A percentile compares a stretch with the other conserved stretches of the same genome.
Conservation (phyloP, 1,139 yeast genomes). For the Torulaspora pretoriensis region DNA sequence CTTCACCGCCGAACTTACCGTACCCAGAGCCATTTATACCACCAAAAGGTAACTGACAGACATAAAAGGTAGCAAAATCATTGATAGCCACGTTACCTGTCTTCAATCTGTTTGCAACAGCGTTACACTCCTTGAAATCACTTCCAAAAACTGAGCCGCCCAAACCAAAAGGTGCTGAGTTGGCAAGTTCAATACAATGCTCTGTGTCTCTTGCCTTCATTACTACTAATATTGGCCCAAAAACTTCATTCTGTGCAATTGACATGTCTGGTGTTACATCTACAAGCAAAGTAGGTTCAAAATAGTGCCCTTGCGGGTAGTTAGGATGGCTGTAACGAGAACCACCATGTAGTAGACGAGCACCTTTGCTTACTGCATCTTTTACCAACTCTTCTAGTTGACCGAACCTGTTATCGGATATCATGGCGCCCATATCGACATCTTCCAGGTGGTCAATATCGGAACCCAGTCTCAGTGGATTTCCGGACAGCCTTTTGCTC, state of each 20-base stretch:
- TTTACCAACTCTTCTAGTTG: slow-evolving; percentile 59
- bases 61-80: slow-evolving; percentile 93
- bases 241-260: slow-evolving; percentile 84
- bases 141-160: slow-evolving; percentile 87
- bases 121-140: slow-evolving; percentile 51
- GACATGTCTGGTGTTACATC: slow-evolving; percentile 76
- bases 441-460: slow-evolving; percentile 86
- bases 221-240: slow-evolving; percentile 83
- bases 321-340: slow-evolving; percentile 75
- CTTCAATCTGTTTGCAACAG: slow-evolving; percentile 58
- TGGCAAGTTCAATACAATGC: slow-evolving; percentile 75
- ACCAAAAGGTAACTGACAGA: slow-evolving; percentile 95
- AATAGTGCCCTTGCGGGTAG: slow-evolving; percentile 92
- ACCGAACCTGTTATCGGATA: slow-evolving; percentile 69
- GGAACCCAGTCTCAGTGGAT: slow-evolving; percentile 68
- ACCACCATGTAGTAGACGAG: slow-evolving; percentile 75
- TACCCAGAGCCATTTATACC: slow-evolving; percentile 91
- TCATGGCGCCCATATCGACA: slow-evolving; percentile 95
- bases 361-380: slow-evolving; percentile 80
- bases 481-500: slow-evolving; percentile 49
- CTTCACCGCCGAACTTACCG: slow-evolving; percentile 96
- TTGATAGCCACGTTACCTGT: slow-evolving; percentile 94
- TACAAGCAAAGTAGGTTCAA: slow-evolving; percentile 78
- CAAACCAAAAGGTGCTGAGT: slow-evolving; percentile 82
- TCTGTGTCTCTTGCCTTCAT: slow-evolving; percentile 63